Evolutionary conservation across 805 yeast species (phyloP).

Genomic region (Candida corydali): DNA sequence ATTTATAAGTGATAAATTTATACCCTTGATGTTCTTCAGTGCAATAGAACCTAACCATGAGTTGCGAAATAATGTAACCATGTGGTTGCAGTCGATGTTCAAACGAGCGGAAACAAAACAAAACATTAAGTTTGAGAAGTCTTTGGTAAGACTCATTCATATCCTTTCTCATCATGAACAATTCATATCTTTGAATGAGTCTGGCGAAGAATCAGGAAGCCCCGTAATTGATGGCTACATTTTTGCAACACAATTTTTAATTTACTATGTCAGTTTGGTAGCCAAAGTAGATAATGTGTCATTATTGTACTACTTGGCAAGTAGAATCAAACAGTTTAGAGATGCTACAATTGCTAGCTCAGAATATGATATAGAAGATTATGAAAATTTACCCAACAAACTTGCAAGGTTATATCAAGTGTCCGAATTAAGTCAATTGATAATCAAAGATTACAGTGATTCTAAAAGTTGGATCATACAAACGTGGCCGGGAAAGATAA

Average conservation of each 20-base stretch:
- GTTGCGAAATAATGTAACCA: constrained; percentile 48
- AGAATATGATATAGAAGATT: constrained; percentile 25
- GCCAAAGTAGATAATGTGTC: constrained; percentile 67
- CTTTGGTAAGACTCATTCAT: constrained; percentile 64
- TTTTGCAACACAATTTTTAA: constrained; percentile 56
- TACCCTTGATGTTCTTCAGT: constrained; percentile 64
- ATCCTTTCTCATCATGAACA: constrained; percentile 73
- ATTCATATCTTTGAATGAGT: constrained; percentile 40
- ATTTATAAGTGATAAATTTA: constrained; percentile 57
- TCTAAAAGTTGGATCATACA: constrained; percentile 63
- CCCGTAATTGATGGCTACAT: constrained; percentile 32
- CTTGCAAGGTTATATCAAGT: constrained; percentile 52
- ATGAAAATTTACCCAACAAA: constrained; percentile 18
- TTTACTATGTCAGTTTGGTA: constrained; percentile 56
- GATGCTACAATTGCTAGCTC: constrained; percentile 47
- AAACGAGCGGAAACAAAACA: constrained; percentile 27
- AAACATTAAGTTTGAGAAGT: constrained; percentile 57
- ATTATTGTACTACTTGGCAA: constrained; percentile 68
- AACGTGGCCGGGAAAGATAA: constrained; percentile 78
- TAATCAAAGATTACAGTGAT: constrained; percentile 55
- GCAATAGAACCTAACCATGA: constrained; percentile 69
- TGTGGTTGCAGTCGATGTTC: constrained; percentile 69
- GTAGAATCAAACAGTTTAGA: constrained; percentile 72
- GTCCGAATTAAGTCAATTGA: constrained; percentile 69
- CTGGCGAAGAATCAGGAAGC: constrained; percentile 13